Conservation (phyloP, 2,329 filamentous ascomycete genomes). For the Achaetomium macrosporum region DNA sequence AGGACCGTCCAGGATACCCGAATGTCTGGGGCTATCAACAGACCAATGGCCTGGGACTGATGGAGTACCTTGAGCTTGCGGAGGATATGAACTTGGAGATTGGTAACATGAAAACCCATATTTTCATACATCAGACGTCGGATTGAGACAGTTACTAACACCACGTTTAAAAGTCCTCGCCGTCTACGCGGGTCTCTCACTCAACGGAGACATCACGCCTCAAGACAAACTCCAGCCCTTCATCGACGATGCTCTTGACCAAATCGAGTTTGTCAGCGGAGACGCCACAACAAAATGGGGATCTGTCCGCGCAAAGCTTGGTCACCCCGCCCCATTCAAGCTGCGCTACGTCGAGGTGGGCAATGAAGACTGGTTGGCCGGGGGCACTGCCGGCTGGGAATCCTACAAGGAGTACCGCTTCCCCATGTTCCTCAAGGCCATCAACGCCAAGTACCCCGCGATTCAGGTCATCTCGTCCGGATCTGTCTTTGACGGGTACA, state of each 20-base stretch:
- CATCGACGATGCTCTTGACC: constrained; percentile 54
- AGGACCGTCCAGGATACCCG: constrained; percentile 48
- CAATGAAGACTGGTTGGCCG: constrained; percentile 59
- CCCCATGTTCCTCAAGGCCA: constrained; percentile 53
- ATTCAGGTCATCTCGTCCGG: constrained; percentile 30
- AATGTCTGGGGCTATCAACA: constrained; percentile 56
- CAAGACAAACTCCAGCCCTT: constrained; percentile 48
- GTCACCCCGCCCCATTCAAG: constrained; percentile 55
- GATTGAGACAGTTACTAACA: too few relatives aligned
- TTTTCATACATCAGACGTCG: too few relatives aligned
- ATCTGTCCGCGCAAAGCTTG: constrained; percentile 50
- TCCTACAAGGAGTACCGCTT: constrained; percentile 41
- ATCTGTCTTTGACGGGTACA: constrained; percentile 9
- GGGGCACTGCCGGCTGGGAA: constrained; percentile 33
- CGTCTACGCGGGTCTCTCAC: constrained; percentile 51
- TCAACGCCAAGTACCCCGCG: constrained; percentile 31
- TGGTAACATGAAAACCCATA: too few relatives aligned
- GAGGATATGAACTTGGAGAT: constrained; percentile 54
- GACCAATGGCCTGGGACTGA: constrained; percentile 55
- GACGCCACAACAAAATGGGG: constrained; percentile 42
- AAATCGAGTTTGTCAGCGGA: constrained; percentile 59
- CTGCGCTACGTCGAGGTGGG: constrained; percentile 60
- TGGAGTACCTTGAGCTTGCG: constrained; percentile 58
- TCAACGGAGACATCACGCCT: constrained; percentile 48
- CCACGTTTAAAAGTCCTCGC: constrained; percentile 37